Conservation (phyloP, 768 basidiomycete genomes). For the Porphyrellus cyaneotinctus region DNA sequence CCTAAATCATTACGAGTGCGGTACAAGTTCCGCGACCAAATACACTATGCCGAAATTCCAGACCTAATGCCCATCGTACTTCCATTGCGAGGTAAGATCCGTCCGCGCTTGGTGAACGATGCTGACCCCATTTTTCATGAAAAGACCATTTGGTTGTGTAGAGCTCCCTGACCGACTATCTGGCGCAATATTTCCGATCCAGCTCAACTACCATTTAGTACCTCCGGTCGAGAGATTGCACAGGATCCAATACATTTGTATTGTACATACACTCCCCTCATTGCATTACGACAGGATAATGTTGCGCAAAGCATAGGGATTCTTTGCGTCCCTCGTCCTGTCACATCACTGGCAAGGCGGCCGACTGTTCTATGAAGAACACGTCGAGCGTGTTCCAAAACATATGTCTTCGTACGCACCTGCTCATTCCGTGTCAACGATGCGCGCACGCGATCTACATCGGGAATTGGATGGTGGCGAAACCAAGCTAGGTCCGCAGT, state of each 20-base stretch:
- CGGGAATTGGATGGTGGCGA: constrained; percentile 26
- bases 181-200: constrained; percentile 6
- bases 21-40: constrained; percentile 69
- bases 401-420: constrained; percentile 12
- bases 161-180: background rate
- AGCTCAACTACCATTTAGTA: background rate
- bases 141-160: constrained; percentile 31
- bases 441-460: constrained; percentile 16
- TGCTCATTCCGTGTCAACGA: constrained; percentile 6
- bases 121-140: constrained; percentile 9
- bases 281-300: constrained; percentile 19
- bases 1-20: constrained; percentile 66
- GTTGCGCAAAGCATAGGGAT: constrained; percentile 5
- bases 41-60: constrained; percentile 75
- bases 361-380: constrained; percentile 19
- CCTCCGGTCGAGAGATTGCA: constrained; percentile 1
- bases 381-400: constrained; percentile 15
- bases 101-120: constrained; percentile 2
- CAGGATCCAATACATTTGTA: constrained; percentile 25
- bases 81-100: constrained; percentile 65
- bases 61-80: constrained; percentile 67
- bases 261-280: constrained; percentile 23
- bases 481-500: constrained; percentile 19
- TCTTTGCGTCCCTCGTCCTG: constrained; percentile 9
- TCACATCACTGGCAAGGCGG: constrained; percentile 13